Conservation (phyloP, 2,329 filamentous ascomycete genomes). For the Nemania sp. region DNA sequence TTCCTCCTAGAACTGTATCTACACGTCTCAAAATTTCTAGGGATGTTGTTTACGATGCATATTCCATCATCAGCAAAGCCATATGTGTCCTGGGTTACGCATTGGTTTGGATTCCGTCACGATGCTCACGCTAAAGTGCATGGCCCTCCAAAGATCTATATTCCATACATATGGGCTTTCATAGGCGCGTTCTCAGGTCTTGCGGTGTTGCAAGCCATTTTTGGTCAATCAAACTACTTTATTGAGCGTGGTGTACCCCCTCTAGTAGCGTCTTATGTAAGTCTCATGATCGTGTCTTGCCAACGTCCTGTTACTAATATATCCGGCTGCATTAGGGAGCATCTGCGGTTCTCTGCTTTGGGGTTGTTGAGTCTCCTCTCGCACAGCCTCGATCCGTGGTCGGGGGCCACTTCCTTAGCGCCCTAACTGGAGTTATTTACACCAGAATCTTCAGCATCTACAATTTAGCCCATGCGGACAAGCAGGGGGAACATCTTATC, state of each 20-base stretch:
- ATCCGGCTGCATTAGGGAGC: neutral
- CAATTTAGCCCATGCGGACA: neutral
- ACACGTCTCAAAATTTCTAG: too few species aligned
- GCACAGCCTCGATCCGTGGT: conserved; percentile 14
- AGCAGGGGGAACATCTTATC: neutral
- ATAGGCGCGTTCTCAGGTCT: conserved; percentile 8
- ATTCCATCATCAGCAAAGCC: neutral
- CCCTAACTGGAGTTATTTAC: conserved; percentile 7
- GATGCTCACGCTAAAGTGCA: neutral
- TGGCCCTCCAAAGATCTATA: neutral
- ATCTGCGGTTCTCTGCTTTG: conserved; percentile 13
- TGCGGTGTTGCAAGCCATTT: conserved; percentile 7
- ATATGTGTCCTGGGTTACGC: conserved; percentile 2
- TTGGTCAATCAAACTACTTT: conserved; percentile 9
- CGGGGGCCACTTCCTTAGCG: conserved; percentile 14
- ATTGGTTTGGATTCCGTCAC: conserved; percentile 1
- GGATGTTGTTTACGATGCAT: neutral
- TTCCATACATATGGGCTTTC: conserved; percentile 13
- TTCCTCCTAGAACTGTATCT: too few species aligned
- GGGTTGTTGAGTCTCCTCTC: neutral
- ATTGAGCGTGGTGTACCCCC: conserved; percentile 9
- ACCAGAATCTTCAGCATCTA: conserved; percentile 3
- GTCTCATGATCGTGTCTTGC: neutral
- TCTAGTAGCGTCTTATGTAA: conserved; percentile 12
- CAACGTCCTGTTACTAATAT: neutral